Base-by-base conservation (phyloP, 495 filamentous ascomycete genomes). In the Acidiella bohemica region DNA sequence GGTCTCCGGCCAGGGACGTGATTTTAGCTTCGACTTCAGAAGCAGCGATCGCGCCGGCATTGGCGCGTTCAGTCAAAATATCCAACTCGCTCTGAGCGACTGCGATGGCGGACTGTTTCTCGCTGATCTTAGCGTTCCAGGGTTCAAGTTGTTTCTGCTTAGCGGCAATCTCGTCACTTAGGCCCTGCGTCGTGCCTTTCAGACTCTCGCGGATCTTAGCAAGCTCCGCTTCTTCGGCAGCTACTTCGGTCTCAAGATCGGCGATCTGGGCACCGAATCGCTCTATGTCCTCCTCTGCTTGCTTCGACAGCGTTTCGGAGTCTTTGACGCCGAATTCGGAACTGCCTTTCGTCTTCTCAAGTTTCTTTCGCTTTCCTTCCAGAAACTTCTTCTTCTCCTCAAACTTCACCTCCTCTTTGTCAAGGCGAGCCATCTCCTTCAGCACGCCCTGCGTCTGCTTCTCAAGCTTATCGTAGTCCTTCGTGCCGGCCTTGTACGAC, bases 301-400 rank as follows among this genome's bases (percentile, higher is more conserved):
- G 83, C 51, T 86, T 73, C 18, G 84, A 80, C 28, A 82, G 68
- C 41, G 81, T 76, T 21, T 75, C 69, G 13, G 83, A 78, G 52
- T 94, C 85, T 0, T 75, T 73, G 11, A 77, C 71, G 3, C 79
- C 75, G 17, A 76, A 67, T 20, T 71, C 75, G 53, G 69, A 76
- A 29, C 76, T 75, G 39, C 79, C 67, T 53, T 90, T 79, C 0
- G 81, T 66, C 59, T 95, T 96, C 50, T 97, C 86, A 9, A 94
- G 68, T 64, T 96, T 96, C 67, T 92, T 93, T 48, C 83, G 75
- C 64, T 96, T 97, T 42, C 75, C 76, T 2, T 67, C 62, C 41
- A 97, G 59, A 59, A 94, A 94, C 55, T 97, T 97, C 53, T 80
- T 76, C 67, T 95, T 96, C 59, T 96, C 90, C 40, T 96, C 90